Evolutionary conservation across 768 basidiomycete species (phyloP), one percentile per base, ranked within the genome.

Genomic region (Udeniomyces megalosporus): DNA sequence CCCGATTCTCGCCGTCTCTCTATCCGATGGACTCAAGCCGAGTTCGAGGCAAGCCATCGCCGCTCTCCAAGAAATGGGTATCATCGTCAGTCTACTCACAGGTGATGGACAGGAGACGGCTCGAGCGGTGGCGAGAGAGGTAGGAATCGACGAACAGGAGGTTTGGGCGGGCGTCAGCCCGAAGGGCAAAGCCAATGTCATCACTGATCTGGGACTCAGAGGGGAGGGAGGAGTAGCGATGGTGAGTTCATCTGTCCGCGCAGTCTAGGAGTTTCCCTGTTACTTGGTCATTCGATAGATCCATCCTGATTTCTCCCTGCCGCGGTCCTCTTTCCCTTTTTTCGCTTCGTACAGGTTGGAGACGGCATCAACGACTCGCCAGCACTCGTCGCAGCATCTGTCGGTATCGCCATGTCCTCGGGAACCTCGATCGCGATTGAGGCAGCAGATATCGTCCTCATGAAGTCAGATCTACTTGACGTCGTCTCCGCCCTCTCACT

Each of bases 311-410:
- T n/a, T n/a, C n/a, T n/a, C n/a, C n/a, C n/a, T n/a, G n/a, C n/a
- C n/a, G n/a, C n/a, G n/a, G n/a, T n/a, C n/a, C n/a, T n/a, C 49
- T 34, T 14, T 20, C 10, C 3, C 15, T 62, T 56, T 29, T 65
- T n/a, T 24, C 66, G 24, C 34, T 47, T 34, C 20, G 1, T 20
- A 17, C 65, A 92, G 90, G 90, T 99, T 45, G 95, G 95, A 26
- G 95, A 99, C 73, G 95, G 95, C 35, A 95, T 97, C 76, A 97
- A 99, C 72, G 95, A 99, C 72, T 96, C 93, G 2, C 93, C 92
- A 1, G 95, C 93, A 14, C 83, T 99, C 2, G 92, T 91, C 17
- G 91, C 89, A 4, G 88, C 93, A 0, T 88, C 90, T 1, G 88
- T 99, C 26, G 95, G 95, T 46, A 92, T 99, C 64, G 95, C 95